These are phyloP conservation scores for Pulveroboletus frians DNA, from an alignment of 768 basidiomycete genomes.

Conservation along the genomic window DNA sequence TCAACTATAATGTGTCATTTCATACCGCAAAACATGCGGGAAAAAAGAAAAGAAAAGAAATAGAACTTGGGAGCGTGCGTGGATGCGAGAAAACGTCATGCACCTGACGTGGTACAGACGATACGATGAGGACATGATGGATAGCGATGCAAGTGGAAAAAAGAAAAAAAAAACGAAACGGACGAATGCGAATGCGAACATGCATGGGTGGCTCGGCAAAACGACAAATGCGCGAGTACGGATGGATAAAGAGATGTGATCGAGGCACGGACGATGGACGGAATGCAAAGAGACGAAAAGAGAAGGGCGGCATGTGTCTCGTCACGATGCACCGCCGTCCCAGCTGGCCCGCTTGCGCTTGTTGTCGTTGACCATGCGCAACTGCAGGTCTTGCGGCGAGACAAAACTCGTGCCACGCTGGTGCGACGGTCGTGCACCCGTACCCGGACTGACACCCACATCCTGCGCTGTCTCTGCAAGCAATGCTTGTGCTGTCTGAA, in stretches of 20 bases:
- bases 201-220: conserved; percentile 2
- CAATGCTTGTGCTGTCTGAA: conserved; percentile 31
- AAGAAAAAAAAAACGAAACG: conserved; percentile 4
- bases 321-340: conserved; percentile 41
- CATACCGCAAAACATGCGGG: conserved; percentile 14
- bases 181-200: conserved; percentile 11
- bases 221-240: conserved; percentile 9
- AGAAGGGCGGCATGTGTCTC: neutral
- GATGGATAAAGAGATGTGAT: conserved; percentile 10
- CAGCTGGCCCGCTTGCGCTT: conserved; percentile 56
- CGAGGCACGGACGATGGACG: conserved; percentile 6
- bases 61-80: conserved; percentile 7
- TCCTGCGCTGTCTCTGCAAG: conserved; percentile 19
- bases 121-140: conserved; percentile 10
- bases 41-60: neutral
- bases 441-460: neutral
- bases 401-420: conserved; percentile 51
- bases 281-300: conserved; percentile 1
- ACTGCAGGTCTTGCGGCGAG: conserved; percentile 47
- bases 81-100: conserved; percentile 12
- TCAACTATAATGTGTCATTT: conserved; percentile 27
- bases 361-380: conserved; percentile 45
- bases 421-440: conserved; percentile 24
- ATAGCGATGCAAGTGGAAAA: conserved; percentile 23
- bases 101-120: conserved; percentile 6